Percentiles rank a stretch among this genome's conserved stretches.
phyloP scores from a whole-genome alignment of 2,329 filamentous ascomycete genomes.

The Alternaria tenuissima region DNA sequence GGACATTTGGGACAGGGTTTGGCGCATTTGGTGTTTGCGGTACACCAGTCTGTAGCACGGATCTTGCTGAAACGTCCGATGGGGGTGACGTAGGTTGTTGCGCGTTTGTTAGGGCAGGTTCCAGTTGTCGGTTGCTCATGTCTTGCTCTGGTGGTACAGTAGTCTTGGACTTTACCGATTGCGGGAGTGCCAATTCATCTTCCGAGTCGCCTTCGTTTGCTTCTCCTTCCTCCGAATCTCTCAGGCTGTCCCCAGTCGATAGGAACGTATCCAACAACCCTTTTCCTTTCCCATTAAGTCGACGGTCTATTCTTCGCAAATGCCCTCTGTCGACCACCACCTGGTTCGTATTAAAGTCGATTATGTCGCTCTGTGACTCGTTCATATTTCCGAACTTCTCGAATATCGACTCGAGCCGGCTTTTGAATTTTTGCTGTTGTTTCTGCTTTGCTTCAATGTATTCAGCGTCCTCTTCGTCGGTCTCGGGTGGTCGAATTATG shows the following conservation, averaged over 20 bases:
- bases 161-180: constrained; percentile 18
- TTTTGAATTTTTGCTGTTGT: constrained; percentile 57
- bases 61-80: neutral
- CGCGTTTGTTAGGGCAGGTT: neutral
- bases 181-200: constrained; percentile 44
- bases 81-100: neutral
- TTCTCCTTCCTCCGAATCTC: constrained; percentile 47
- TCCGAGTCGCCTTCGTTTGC: constrained; percentile 24
- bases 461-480: constrained; percentile 44
- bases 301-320: constrained; percentile 64
- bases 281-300: constrained; percentile 32
- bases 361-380: constrained; percentile 83
- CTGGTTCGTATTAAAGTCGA: constrained; percentile 81
- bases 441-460: constrained; percentile 51
- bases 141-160: neutral
- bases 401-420: constrained; percentile 88
- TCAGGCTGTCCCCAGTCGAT: constrained; percentile 45
- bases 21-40: constrained; percentile 23
- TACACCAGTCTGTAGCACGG: constrained; percentile 4
- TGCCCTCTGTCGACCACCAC: constrained; percentile 94
- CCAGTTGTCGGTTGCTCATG: neutral
- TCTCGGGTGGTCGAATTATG: constrained; percentile 51
- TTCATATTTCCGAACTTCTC: constrained; percentile 88
- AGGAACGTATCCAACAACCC: constrained; percentile 34
- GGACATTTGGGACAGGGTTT: constrained; percentile 27